Base-by-base conservation (phyloP, 2,329 filamentous ascomycete species). In the Fusarium brevicatenulatum region DNA sequence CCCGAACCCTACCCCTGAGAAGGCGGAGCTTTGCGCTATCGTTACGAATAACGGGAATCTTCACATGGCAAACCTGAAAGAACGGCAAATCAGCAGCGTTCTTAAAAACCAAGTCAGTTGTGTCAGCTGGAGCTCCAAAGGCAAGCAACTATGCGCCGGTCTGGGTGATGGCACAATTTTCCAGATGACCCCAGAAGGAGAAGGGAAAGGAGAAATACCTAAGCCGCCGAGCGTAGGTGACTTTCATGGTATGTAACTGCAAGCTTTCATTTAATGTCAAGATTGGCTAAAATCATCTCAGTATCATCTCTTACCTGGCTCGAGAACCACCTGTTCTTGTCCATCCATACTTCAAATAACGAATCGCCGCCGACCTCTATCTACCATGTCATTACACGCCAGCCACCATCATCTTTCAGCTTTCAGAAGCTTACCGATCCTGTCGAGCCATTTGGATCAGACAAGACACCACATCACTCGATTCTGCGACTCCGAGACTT, bases 71-170 rank as follows among this genome's bases (percentile, higher is more conserved):
- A 93, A 97, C 80, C 82, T 99, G 67, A 91, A 92, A 77, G 88
- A 91, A 42, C 87, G 88, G 54, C 86, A 86, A 25, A 90, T 90
- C 72, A 93, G 93, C 39, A 87, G 84, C 71, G 85, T 77, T 2
- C 85, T 97, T 71, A 93, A 91, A 77, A 86, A 88, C 34, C 91
- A 92, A 53, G 95, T 97, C 34, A 95, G 91, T 79, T 96, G 93
- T 77, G 88, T 94, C 10, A 92, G 93, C 63, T 99, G 97, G 96
- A 99, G 96, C 81, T 92, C 90, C 68, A 94, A 92, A 80, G 96
- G 96, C 52, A 99, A 97, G 81, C 95, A 98, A 80, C 86, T 99
- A 47, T 91, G 97, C 49, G 95, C 94, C 74, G 96, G 97, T 21
- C 86, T 96, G 75, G 91, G 87, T 11, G 90, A 98, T 82, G 96